Percentiles rank a stretch among this genome's conserved stretches.
Conservation (phyloP, 192 early-diverging fungal species). For the Coemansia aciculifera region DNA sequence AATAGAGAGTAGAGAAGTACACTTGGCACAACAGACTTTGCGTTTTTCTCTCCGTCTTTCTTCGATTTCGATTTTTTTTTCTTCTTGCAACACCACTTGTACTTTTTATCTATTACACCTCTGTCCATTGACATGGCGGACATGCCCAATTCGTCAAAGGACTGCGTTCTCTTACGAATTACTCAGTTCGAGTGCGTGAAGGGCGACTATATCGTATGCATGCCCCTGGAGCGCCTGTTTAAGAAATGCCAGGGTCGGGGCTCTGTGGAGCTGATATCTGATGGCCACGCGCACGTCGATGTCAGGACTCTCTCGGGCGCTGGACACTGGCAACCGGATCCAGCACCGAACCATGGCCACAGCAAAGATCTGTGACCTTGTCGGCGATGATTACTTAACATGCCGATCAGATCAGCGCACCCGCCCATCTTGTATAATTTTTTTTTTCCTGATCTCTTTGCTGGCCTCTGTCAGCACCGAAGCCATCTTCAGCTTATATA, state of each 20-base stretch:
- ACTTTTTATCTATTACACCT: not conserved
- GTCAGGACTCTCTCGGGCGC: constrained; percentile 17
- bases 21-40: not conserved
- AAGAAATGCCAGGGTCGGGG: constrained; percentile 40
- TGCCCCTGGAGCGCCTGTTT: constrained; percentile 45
- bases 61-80: not conserved
- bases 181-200: constrained; percentile 35
- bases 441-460: not conserved
- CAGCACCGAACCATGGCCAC: not conserved
- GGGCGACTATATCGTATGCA: constrained; percentile 31
- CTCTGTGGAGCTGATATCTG: constrained; percentile 41
- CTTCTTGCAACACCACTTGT: not conserved
- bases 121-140: not conserved
- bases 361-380: not conserved
- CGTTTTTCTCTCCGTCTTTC: not conserved
- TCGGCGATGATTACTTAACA: not conserved
- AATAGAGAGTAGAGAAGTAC: too few species aligned
- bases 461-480: not conserved
- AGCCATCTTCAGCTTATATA: not conserved
- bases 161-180: constrained; percentile 45
- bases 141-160: constrained; percentile 12
- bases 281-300: constrained; percentile 23
- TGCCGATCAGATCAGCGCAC: constrained; percentile 16
- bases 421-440: not conserved
- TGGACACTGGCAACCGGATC: constrained; percentile 6